Evolutionary conservation across 2,329 filamentous ascomycete species (phyloP).

Genomic region (Macrophomina phaseolina): DNA sequence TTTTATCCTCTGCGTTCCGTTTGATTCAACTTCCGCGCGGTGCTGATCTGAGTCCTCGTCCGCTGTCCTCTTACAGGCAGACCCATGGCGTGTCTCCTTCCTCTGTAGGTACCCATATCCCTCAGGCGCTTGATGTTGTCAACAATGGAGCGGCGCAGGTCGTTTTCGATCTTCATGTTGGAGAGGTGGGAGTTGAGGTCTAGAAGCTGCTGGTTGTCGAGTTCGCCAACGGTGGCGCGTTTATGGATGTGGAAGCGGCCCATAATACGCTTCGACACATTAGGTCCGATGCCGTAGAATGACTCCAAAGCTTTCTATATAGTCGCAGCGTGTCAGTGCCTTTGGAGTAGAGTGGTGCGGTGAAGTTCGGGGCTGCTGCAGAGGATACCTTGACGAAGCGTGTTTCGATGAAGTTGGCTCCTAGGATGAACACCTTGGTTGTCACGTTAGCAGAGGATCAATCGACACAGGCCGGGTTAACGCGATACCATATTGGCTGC

Average conservation of each 20-base stretch:
- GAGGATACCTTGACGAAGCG: constrained; percentile 78
- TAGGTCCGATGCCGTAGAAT: constrained; percentile 84
- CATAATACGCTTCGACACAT: constrained; percentile 75
- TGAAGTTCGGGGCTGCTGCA: constrained; percentile 24
- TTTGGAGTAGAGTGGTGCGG: constrained; percentile 7
- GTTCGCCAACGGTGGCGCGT: constrained; percentile 74
- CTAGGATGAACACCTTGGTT: constrained; percentile 78
- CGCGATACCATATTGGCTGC: constrained; percentile 15
- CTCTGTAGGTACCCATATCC: constrained; percentile 89
- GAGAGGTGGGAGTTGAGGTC: constrained; percentile 85
- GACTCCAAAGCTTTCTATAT: constrained; percentile 72
- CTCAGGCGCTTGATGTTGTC: constrained; percentile 87
- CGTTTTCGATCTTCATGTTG: constrained; percentile 92
- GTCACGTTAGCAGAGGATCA: not conserved
- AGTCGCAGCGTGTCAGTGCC: constrained; percentile 1
- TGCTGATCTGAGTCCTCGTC: constrained; percentile 77
- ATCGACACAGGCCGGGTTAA: not conserved
- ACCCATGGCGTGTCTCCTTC: constrained; percentile 88
- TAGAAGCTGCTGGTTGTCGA: constrained; percentile 77
- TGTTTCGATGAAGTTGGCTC: constrained; percentile 82
- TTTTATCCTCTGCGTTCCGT: constrained; percentile 57
- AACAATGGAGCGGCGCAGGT: constrained; percentile 75
- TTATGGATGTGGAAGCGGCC: constrained; percentile 89
- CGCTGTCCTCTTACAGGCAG: constrained; percentile 89
- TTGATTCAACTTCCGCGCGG: constrained; percentile 63